These are phyloP conservation scores for Colletotrichum lini DNA, from an alignment of 2,329 filamentous ascomycete genomes.

Conservation along the genomic window DNA sequence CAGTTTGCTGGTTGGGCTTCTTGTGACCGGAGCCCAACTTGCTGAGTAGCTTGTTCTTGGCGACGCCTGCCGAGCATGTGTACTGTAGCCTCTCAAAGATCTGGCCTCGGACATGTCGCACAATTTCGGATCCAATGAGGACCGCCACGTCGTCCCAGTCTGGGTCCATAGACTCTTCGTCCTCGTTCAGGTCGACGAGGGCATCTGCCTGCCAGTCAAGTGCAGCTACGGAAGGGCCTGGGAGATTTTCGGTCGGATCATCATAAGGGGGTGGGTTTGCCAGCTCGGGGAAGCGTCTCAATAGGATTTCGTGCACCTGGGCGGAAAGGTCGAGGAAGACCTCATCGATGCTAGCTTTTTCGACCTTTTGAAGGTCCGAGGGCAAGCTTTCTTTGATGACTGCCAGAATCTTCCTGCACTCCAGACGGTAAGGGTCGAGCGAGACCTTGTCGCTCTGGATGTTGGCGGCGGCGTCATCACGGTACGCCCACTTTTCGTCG, in stretches of 20 bases:
- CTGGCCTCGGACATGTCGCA: constrained; percentile 79
- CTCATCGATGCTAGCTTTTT: constrained; percentile 97
- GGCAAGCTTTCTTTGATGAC: constrained; percentile 83
- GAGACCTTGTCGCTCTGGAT: constrained; percentile 95
- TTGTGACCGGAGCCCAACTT: constrained; percentile 93
- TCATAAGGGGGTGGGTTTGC: constrained; percentile 77
- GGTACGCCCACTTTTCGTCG: constrained; percentile 92
- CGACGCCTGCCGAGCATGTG: constrained; percentile 92
- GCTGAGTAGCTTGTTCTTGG: constrained; percentile 93
- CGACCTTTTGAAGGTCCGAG: constrained; percentile 77
- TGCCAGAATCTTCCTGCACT: constrained; percentile 86
- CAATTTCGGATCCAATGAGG: constrained; percentile 89
- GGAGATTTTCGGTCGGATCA: constrained; percentile 79
- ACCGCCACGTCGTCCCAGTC: constrained; percentile 98
- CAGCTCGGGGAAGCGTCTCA: constrained; percentile 84
- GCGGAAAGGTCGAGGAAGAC: constrained; percentile 94
- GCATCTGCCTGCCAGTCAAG: constrained; percentile 88
- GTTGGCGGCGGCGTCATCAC: constrained; percentile 82
- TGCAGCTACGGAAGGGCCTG: constrained; percentile 76
- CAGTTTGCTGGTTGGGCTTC: constrained; percentile 94
- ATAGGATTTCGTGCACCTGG: constrained; percentile 81
- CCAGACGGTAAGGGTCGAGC: constrained; percentile 88
- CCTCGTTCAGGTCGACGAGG: constrained; percentile 83
- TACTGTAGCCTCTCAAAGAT: constrained; percentile 83
- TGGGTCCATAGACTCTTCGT: constrained; percentile 83